Base-by-base conservation (phyloP, 1,139 yeast species). In the Trichomonascaceae sp. region DNA sequence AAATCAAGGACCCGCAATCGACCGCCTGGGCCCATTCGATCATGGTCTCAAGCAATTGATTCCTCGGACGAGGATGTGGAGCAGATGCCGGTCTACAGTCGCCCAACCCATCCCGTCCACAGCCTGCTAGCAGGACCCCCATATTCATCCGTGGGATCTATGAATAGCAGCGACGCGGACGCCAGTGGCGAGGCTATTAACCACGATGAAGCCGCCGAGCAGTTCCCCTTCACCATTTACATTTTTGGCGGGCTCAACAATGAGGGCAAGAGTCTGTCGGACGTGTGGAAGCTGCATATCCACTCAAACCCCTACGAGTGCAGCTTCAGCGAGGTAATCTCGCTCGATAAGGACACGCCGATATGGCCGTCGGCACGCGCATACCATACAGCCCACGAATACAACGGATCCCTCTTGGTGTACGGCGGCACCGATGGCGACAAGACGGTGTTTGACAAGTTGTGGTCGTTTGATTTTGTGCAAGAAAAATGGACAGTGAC, bases 191-290 rank as follows among this genome's bases (percentile, higher is more conserved):
- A 8, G 9, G 23, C 6, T 6, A 6, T 11, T 11, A 11, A 20
- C 6, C 9, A 20, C 9, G 23, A 20, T 8, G 23, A 20, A 20
- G 11, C 6, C 23, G 9, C 23, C 23, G 11, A 20, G 9, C 23
- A 20, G 23, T 20, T 20, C 11, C 23, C 13, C 8, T 30, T 28
- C 1, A 34, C 35, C 13, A 33, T 47, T 11, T 45, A 44, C 33
- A 34, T 47, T n/a, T 47, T 47, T 36, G 51, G 51, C 14, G 51
- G 51, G 6, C 30, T 40, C 16, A 26, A 35, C 8, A 35, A 29
- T 5, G 37, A 42, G 5, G 37, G 35, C n/a, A 27, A 30, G 22
- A 30, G 32, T 9, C 31, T 42, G 26, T 46, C 43, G 31, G 51
- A 46, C 29, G 34, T 45, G 8, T 47, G 51, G 51, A 44, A 37